Percentiles rank a stretch among this genome's conserved stretches.
Conservation (phyloP, 371 early-diverging fungal genomes). For the Mortierella sp. region DNA sequence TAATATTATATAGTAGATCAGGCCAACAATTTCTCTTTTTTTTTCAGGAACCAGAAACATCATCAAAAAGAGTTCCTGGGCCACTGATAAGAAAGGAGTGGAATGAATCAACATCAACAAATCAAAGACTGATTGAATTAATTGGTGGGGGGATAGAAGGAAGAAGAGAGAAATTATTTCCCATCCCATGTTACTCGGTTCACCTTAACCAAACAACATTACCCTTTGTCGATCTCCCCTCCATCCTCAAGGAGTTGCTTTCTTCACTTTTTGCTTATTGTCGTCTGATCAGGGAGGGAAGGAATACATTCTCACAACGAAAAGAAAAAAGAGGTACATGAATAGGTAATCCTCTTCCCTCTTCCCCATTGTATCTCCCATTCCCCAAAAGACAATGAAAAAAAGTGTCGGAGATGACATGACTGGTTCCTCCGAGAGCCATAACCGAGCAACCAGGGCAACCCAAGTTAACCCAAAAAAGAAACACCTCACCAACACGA, state of each 20-base stretch:
- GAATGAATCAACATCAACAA: background rate
- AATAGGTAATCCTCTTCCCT: conserved; percentile 3
- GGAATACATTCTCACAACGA: background rate
- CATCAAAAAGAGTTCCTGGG: background rate
- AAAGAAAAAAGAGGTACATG: background rate
- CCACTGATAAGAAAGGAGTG: background rate
- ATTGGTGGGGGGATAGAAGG: background rate
- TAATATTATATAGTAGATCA: background rate
- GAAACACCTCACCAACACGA: background rate
- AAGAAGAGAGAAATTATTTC: background rate
- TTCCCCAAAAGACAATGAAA: background rate
- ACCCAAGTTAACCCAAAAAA: background rate
- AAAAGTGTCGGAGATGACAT: conserved; percentile 8
- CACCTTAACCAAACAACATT: background rate
- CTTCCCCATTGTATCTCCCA: background rate
- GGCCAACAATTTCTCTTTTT: background rate
- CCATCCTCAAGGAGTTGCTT: background rate
- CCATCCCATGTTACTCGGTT: background rate
- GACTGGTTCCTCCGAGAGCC: conserved; percentile 10
- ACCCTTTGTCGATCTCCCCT: background rate
- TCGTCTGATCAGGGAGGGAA: background rate
- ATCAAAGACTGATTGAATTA: conserved; percentile 7
- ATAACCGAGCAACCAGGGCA: background rate
- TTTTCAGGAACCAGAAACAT: conserved; percentile 1
- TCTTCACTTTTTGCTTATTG: too few relatives aligned